phyloP scores from a whole-genome alignment of 345 rosid species.

The Bretschneidera sinensis region DNA sequence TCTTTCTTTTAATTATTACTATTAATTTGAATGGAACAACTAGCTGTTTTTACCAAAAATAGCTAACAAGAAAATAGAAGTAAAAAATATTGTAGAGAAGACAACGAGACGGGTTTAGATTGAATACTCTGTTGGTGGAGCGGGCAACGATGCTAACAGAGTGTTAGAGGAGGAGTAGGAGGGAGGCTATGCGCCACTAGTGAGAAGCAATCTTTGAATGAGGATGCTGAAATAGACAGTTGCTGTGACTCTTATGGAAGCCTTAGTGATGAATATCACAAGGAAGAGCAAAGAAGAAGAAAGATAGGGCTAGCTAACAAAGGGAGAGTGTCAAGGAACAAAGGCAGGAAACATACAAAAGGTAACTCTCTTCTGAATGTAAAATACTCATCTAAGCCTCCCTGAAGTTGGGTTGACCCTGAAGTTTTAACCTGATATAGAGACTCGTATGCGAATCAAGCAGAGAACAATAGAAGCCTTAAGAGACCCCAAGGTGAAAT shows the following conservation, averaged over 20 bases:
- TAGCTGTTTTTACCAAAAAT: no score
- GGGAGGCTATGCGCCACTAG: no score
- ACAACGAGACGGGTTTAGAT: no score
- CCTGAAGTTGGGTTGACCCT: constrained; percentile 13
- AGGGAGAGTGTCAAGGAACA: constrained; percentile 87
- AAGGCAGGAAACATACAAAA: constrained; percentile 62
- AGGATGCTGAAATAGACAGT: constrained; percentile 16
- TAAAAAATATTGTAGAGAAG: no score
- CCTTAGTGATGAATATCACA: constrained; percentile 15
- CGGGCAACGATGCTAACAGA: no score
- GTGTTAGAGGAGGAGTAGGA: no score
- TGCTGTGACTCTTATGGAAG: constrained; percentile 5
- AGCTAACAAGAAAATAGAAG: no score
- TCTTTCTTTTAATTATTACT: no score
- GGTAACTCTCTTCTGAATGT: constrained; percentile 31
- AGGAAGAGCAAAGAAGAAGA: constrained; percentile 49
- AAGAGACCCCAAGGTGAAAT: constrained; percentile 92
- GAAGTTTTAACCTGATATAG: constrained; percentile 31
- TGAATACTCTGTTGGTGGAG: no score
- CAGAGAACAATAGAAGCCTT: constrained; percentile 83
- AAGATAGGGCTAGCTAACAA: constrained; percentile 66
- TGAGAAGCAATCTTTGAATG: constrained; percentile 17
- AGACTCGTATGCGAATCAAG: constrained; percentile 66
- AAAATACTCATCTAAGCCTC: constrained; percentile 5
- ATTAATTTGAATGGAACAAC: no score